Evolutionary conservation across 2,329 filamentous ascomycete species (phyloP), one percentile per base, ranked within the genome.

Genomic region (Claviceps pusilla): DNA sequence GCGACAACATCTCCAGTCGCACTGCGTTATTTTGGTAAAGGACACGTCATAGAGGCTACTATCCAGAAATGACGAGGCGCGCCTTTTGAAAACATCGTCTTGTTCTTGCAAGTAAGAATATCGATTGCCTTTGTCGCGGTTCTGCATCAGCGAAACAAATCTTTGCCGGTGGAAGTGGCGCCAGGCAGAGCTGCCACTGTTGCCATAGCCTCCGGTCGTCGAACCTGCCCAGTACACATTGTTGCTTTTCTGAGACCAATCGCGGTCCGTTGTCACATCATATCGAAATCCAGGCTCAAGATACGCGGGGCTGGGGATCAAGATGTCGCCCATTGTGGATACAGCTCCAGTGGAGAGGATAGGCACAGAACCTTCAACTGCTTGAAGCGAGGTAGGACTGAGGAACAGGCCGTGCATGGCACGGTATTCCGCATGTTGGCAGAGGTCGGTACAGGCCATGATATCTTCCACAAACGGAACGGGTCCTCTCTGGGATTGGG

Each of bases 191-290:
- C 63, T 57, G 10, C 65, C 61, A 0, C 57, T 56, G 0, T 64
- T 66, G 43, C 64, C 66, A 43, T 66, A 72, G 0, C 71, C 76
- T 2, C 78, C 79, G 0, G 78, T 80, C 0, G 71, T 78, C 0
- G 74, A 77, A 0, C 79, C 79, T 0, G 73, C 71, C 79, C 79
- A 82, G 61, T 81, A 82, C 0, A 81, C 60, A 2, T 71, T 72
- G 41, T 75, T 72, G 1, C 58, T 58, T 59, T 82, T 83, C 6
- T 66, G 49, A 0, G 73, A 62, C 77, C 77, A 82, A 0, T 65
- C 60, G 0, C 71, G 43, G 55, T 80, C 78, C 2, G 66, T 49
- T 0, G 56, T 35, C 0, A 64, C 60, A 2, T 71, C 61, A 58
- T 79, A 80, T 4, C 59, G 56, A 35, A 74, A 71, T 46, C 70